Evolutionary conservation across 1,139 yeast genomes (phyloP).

Genomic region (Candida smagusa): DNA sequence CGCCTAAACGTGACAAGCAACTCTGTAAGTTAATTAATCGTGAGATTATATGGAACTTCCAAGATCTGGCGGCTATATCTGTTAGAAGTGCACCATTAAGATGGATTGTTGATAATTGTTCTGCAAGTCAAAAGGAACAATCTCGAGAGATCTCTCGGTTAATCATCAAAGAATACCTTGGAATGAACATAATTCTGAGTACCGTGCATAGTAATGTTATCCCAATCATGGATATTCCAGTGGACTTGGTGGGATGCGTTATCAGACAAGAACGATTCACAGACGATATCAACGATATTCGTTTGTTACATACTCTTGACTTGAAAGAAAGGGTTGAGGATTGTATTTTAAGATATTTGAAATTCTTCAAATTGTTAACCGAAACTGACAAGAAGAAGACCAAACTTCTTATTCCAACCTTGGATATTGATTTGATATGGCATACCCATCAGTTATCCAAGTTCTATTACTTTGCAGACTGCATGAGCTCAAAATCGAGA

Average conservation of each 20-base stretch:
- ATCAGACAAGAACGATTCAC: constrained; percentile 32
- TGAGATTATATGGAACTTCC: constrained; percentile 1
- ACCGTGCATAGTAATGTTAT: constrained; percentile 11
- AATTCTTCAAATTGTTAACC: constrained; percentile 24
- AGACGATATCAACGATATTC: constrained; percentile 26
- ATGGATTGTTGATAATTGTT: neutral
- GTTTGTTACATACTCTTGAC: constrained; percentile 27
- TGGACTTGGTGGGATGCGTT: constrained; percentile 32
- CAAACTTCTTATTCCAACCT: constrained; percentile 25
- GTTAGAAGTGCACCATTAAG: neutral
- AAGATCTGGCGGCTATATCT: neutral
- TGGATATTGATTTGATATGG: constrained; percentile 37
- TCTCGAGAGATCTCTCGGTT: neutral
- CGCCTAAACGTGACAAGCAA: neutral
- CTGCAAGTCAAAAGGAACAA: neutral
- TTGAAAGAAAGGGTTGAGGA: constrained; percentile 18
- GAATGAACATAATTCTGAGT: constrained; percentile 18
- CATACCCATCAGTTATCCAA: constrained; percentile 33
- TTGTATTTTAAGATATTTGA: constrained; percentile 22
- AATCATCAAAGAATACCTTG: constrained; percentile 14
- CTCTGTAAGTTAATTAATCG: neutral
- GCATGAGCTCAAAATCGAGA: constrained; percentile 7
- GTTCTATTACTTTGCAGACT: constrained; percentile 18
- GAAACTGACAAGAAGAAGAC: constrained; percentile 2
- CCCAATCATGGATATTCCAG: constrained; percentile 16